Percentiles rank a stretch among this genome's conserved stretches.
phyloP scores from a whole-genome alignment of 805 yeast genomes.

The Ogataea trehalophila region DNA sequence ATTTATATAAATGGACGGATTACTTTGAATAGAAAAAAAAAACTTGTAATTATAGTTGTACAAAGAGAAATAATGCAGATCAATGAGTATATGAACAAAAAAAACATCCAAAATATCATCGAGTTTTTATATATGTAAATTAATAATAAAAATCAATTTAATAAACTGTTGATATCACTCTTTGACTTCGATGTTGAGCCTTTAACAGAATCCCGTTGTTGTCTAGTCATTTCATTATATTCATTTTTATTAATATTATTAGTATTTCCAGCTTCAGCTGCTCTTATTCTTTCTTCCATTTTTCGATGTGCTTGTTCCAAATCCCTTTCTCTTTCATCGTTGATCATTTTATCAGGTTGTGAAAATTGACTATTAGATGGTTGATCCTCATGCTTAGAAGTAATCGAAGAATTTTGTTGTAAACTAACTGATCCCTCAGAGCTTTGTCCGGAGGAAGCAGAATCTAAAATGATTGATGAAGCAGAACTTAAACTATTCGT shows the following conservation, averaged over 20 bases:
- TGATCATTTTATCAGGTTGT: neutral
- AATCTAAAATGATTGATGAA: neutral
- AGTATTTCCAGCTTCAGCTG: neutral
- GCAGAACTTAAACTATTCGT: neutral
- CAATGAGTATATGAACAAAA: no score
- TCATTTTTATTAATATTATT: neutral
- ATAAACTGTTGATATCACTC: neutral
- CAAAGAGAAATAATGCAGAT: no score
- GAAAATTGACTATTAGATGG: neutral
- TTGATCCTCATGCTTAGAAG: neutral
- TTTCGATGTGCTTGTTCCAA: neutral
- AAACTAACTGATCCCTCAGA: neutral
- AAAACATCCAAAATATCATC: no score
- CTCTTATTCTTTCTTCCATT: neutral
- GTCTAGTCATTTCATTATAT: neutral
- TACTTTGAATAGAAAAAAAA: no score
- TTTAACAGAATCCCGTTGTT: neutral
- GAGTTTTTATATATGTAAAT: no score
- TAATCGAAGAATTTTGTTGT: neutral
- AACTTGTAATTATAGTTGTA: no score
- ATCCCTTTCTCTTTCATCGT: neutral
- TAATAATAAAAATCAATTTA: neutral
- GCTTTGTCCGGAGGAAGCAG: neutral
- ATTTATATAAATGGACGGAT: no score
- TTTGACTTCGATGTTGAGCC: neutral